A percentile compares a stretch with the other conserved stretches of the same genome.
phyloP scores from a whole-genome alignment of 495 filamentous ascomycete genomes.

The Penicillium turbatum region DNA sequence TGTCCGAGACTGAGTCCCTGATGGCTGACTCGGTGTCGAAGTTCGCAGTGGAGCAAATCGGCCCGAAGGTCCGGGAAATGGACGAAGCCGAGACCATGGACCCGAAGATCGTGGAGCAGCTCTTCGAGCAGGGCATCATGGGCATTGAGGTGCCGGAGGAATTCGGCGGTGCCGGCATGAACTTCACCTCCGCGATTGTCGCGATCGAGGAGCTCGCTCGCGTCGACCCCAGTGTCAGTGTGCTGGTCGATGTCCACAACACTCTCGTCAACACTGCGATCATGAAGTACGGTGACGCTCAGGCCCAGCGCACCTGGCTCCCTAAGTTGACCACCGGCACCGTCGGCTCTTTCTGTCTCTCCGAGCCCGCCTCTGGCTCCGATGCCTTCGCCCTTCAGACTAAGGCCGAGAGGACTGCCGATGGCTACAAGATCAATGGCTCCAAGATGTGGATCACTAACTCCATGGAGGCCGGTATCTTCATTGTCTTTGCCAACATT shows the following conservation, averaged over 20 bases:
- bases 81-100: conserved; percentile 97
- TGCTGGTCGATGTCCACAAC: conserved; percentile 94
- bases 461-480: conserved; percentile 86
- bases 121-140: conserved; percentile 98
- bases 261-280: conserved; percentile 94
- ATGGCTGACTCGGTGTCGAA: conserved; percentile 89
- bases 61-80: conserved; percentile 94
- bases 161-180: conserved; percentile 95
- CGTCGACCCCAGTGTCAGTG: conserved; percentile 91
- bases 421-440: conserved; percentile 82
- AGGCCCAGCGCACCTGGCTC: conserved; percentile 77
- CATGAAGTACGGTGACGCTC: conserved; percentile 73
- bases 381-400: conserved; percentile 96
- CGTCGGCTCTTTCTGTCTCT: conserved; percentile 94
- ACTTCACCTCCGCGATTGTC: conserved; percentile 93
- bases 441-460: conserved; percentile 99
- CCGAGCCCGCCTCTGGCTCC: conserved; percentile 86
- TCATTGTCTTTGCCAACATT: conserved; percentile 96
- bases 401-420: conserved; percentile 69
- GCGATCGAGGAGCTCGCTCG: conserved; percentile 95
- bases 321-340: conserved; percentile 84
- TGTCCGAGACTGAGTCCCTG: conserved; percentile 83
- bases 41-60: conserved; percentile 81
- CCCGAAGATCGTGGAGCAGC: conserved; percentile 74
- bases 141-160: conserved; percentile 96